These are phyloP conservation scores for Picea mariana DNA, from an alignment of 83 land plant species.

Conservation along the genomic window DNA sequence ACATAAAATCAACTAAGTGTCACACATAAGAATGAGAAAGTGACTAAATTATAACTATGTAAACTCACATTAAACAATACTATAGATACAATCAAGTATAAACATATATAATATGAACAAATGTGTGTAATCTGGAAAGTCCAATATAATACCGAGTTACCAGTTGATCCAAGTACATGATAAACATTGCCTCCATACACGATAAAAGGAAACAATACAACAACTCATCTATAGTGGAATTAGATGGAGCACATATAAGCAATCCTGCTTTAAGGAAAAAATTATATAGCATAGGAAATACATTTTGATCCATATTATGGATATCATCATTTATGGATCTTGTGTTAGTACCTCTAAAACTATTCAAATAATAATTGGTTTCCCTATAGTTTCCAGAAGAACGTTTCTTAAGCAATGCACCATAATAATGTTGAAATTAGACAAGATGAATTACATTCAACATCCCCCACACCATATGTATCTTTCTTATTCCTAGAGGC, in stretches of 20 bases:
- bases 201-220: slow-evolving; percentile 75
- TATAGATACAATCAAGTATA: too few species aligned
- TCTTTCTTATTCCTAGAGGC: slow-evolving; percentile 99
- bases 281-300: slow-evolving; percentile 90
- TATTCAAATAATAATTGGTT: slow-evolving; percentile 43
- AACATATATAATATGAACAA: too few species aligned
- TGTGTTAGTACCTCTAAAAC: slow-evolving; percentile 19
- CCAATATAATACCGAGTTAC: too few species aligned
- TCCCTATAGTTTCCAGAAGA: slow-evolving; percentile 90
- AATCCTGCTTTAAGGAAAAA: slow-evolving; percentile 97
- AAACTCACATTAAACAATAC: too few species aligned
- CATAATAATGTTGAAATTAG: slow-evolving; percentile 97
- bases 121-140: too few species aligned
- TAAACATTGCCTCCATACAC: too few species aligned
- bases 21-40: too few species aligned
- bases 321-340: slow-evolving; percentile 97
- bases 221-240: slow-evolving; percentile 99
- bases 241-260: slow-evolving; percentile 99
- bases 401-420: slow-evolving; percentile 90
- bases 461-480: too few species aligned
- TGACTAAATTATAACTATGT: too few species aligned
- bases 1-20: too few species aligned
- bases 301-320: slow-evolving; percentile 91
- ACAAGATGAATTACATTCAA: slow-evolving; percentile 98
- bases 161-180: too few species aligned